Evolutionary conservation across 129 eudicot genomes (phyloP), one percentile per base, ranked within the genome.

Genomic region (Mikania micrantha): DNA sequence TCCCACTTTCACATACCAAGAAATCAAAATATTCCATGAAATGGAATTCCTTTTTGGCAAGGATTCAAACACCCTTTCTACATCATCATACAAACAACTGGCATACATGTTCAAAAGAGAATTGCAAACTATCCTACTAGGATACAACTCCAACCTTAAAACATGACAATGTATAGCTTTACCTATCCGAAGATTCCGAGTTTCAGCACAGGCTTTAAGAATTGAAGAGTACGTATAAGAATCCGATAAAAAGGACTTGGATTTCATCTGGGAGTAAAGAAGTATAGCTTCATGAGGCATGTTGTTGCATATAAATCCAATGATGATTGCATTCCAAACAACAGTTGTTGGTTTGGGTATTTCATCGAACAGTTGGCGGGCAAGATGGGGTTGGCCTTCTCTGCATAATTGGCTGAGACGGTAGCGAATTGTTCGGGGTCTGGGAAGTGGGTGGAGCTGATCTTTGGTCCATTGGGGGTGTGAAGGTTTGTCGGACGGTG

Each of bases 261-360:
- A 69, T 60, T 73, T 72, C 95, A 87, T 79, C 50, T 69, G 80
- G 44, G 82, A 62, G 38, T 87, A 87, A 1, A 87, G 66, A 16
- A 76, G 15, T 19, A 87, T 59, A 39, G 98, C 98, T 77, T 93
- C 85, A 8, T 80, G 72, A 69, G 87, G 80, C 84, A 93, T 74
- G 74, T 79, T 74, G 67, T 93, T 93, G 58, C 98, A 93, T 6
- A 93, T 78, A 49, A 71, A 81, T 12, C 98, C 96, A 35, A 93
- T 93, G 3, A 93, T 84, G 3, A 93, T 82, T 0, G 98, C 78
- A 85, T 93, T 93, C 98, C 98, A 93, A 19, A 93, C 77, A 13
- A 93, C 98, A 7, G 95, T 93, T 5, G 85, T 93, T 75, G 98
- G 96, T 29, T 69, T 78, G 47, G 96, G 95, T 85, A 88, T 86